Evolutionary conservation across 1,284 basidiomycete species (phyloP).

Genomic region (Neonothopanus nambi): DNA sequence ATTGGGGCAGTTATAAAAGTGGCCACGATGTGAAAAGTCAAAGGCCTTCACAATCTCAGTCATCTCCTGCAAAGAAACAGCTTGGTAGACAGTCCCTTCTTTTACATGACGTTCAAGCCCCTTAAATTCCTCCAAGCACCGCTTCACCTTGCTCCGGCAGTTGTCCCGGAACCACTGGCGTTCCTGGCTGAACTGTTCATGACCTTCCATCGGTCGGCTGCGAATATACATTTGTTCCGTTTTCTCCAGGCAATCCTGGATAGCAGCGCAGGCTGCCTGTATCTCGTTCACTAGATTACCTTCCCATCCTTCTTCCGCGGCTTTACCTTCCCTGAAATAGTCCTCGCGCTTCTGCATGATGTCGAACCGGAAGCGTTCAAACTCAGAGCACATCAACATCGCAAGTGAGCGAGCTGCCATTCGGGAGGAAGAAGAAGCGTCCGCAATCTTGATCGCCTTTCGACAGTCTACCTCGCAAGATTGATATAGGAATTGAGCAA

Average conservation of each 20-base stretch:
- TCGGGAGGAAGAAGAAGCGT: constrained; percentile 35
- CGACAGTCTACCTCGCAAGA: constrained; percentile 42
- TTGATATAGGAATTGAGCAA: constrained; percentile 39
- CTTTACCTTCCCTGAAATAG: background rate
- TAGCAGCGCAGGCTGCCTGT: background rate
- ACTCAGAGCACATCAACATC: constrained; percentile 4
- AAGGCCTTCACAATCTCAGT: constrained; percentile 43
- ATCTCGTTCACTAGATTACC: background rate
- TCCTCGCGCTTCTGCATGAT: constrained; percentile 9
- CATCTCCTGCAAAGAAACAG: constrained; percentile 44
- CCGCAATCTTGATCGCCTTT: constrained; percentile 38
- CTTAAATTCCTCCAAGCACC: constrained; percentile 38
- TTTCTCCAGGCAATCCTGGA: background rate
- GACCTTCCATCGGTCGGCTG: constrained; percentile 24
- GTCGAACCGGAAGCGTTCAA: constrained; percentile 14
- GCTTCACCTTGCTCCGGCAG: constrained; percentile 30
- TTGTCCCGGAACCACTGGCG: constrained; percentile 36
- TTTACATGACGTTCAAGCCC: constrained; percentile 31
- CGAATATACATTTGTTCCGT: constrained; percentile 8
- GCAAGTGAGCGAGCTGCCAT: constrained; percentile 28
- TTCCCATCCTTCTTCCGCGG: background rate
- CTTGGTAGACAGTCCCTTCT: constrained; percentile 38
- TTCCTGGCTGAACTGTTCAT: constrained; percentile 25
- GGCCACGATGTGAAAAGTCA: constrained; percentile 40
- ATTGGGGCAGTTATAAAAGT: constrained; percentile 47